Conservation (phyloP, 2,329 filamentous ascomycete species). For the Neophaeococcomyces aloes region DNA sequence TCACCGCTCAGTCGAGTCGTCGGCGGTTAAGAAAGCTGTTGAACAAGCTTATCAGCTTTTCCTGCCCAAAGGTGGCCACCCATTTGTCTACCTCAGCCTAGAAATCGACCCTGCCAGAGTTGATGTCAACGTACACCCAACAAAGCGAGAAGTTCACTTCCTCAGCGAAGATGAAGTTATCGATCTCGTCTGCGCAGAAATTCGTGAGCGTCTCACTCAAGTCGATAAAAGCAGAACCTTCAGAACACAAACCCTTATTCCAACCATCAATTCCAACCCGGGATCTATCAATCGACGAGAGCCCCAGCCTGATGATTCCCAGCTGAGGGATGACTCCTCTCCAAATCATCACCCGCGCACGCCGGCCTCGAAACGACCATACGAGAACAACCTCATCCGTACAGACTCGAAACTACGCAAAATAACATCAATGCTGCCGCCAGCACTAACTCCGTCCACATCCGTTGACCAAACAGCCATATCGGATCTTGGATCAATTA, state of each 20-base stretch:
- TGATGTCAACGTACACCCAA: conserved; percentile 96
- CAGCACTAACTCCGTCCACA: conserved; percentile 30
- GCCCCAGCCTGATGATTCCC: conserved; percentile 33
- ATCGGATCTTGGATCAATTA: conserved; percentile 22
- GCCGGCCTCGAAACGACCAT: conserved; percentile 43
- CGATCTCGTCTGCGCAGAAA: conserved; percentile 68
- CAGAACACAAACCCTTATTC: conserved; percentile 81
- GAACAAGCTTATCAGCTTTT: conserved; percentile 84
- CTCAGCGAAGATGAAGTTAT: conserved; percentile 96
- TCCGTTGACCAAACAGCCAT: conserved; percentile 24
- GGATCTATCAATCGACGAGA: conserved; percentile 10
- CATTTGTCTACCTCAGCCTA: conserved; percentile 83
- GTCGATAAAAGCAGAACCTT: conserved; percentile 93
- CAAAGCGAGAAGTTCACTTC: conserved; percentile 93
- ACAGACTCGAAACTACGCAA: conserved; percentile 84
- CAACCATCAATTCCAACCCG: conserved; percentile 40
- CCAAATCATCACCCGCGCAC: conserved; percentile 27
- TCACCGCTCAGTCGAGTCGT: conserved; percentile 84
- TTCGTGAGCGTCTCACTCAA: conserved; percentile 65
- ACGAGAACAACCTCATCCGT: conserved; percentile 80
- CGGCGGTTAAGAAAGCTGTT: conserved; percentile 73
- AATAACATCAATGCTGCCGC: conserved; percentile 90
- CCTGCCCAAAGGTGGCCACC: conserved; percentile 85
- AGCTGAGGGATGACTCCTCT: conserved; percentile 19
- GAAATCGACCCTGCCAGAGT: conserved; percentile 87